Percentiles rank a stretch among this genome's conserved stretches.
Evolutionary conservation across 2,329 filamentous ascomycete genomes (phyloP).

Genomic region (Pseudogymnoascus sp.): DNA sequence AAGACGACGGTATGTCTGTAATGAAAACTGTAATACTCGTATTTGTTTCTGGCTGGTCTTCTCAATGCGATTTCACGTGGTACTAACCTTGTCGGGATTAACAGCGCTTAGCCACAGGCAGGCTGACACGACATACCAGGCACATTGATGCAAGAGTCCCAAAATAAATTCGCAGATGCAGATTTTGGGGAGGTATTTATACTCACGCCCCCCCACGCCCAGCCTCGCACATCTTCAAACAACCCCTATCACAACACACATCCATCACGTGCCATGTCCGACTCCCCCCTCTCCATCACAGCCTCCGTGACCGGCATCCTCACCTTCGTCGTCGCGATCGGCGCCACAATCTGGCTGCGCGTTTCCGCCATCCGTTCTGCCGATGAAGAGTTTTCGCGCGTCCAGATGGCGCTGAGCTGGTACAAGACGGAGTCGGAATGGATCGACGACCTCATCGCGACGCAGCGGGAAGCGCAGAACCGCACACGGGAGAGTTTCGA

Average conservation of each 20-base stretch:
- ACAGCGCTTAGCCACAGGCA: not conserved
- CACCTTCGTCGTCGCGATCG: conserved; percentile 39
- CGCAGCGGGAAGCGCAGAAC: conserved; percentile 14
- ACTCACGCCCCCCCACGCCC: not conserved
- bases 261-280: conserved; percentile 16
- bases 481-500: not conserved
- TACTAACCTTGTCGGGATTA: not conserved
- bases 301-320: conserved; percentile 38
- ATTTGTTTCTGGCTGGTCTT: not conserved
- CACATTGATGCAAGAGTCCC: not conserved
- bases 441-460: conserved; percentile 34
- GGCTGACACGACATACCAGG: not conserved
- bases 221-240: not conserved
- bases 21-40: conserved; percentile 6
- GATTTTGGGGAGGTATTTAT: not conserved
- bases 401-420: conserved; percentile 39
- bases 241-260: not conserved
- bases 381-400: conserved; percentile 38
- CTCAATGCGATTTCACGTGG: not conserved
- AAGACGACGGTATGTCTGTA: conserved; percentile 6
- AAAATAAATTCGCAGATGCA: not conserved
- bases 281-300: conserved; percentile 38
- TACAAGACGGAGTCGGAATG: conserved; percentile 40
- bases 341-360: conserved; percentile 36
- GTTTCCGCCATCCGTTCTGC: conserved; percentile 39